Evolutionary conservation across 352 stramenopile species (phyloP).

Genomic region (Pythium biforme): DNA sequence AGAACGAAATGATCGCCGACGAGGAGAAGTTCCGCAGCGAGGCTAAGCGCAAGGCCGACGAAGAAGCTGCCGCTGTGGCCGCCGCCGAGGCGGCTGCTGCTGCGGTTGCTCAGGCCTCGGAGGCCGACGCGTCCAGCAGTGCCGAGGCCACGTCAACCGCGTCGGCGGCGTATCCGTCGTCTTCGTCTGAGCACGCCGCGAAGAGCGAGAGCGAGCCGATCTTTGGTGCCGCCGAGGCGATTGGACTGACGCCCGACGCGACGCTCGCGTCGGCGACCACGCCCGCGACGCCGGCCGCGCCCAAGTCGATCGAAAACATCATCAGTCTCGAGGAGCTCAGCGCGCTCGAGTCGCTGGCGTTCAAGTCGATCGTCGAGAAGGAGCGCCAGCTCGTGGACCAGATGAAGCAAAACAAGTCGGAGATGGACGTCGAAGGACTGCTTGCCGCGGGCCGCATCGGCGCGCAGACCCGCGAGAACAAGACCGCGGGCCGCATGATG

Average conservation of each 20-base stretch:
- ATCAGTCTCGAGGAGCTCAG: conserved; percentile 80
- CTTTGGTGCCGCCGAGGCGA: conserved; percentile 19
- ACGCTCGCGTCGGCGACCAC: conserved; percentile 28
- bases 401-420: conserved; percentile 86
- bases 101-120: conserved; percentile 26
- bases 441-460: conserved; percentile 79
- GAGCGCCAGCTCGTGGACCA: conserved; percentile 82
- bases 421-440: conserved; percentile 86
- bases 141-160: conserved; percentile 4
- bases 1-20: conserved; percentile 95
- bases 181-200: conserved; percentile 1
- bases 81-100: conserved; percentile 31
- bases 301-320: conserved; percentile 72
- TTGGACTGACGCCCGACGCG: conserved; percentile 19
- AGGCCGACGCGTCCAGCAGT: not conserved
- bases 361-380: conserved; percentile 87
- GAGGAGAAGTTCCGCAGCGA: conserved; percentile 91
- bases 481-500: conserved; percentile 90
- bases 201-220: conserved; percentile 15
- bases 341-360: conserved; percentile 80
- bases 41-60: conserved; percentile 74
- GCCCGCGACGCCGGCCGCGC: conserved; percentile 7
- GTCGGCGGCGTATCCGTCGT: conserved; percentile 19
- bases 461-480: conserved; percentile 81
- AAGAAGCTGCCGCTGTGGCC: conserved; percentile 48